Percentiles rank a stretch among this genome's conserved stretches.
Evolutionary conservation across 2,329 filamentous ascomycete species (phyloP).

Genomic region (Cladosporium sphaerospermum): DNA sequence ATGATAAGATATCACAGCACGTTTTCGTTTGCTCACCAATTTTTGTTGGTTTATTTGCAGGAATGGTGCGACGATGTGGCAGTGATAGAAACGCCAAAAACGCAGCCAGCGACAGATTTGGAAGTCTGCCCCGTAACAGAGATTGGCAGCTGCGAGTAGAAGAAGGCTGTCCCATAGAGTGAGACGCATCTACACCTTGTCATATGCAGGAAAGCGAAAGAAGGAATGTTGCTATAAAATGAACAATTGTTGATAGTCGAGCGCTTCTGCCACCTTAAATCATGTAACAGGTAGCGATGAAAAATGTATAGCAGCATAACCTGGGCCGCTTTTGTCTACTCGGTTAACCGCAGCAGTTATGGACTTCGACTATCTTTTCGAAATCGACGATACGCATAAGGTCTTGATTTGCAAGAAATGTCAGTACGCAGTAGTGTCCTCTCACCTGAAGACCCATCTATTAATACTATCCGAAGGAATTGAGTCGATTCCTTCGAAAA

Average conservation of each 20-base stretch:
- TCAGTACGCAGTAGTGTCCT: neutral
- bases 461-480: neutral
- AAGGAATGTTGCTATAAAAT: neutral
- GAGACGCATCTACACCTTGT: neutral
- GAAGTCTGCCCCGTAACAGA: neutral
- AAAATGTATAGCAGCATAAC: neutral
- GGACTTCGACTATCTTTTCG: neutral
- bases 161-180: neutral
- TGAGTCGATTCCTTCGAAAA: neutral
- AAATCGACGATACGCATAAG: neutral
- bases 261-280: neutral
- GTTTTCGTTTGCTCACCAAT: neutral
- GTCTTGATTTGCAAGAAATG: neutral
- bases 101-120: neutral
- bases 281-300: too few relatives aligned
- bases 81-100: neutral
- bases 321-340: neutral
- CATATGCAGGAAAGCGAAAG: neutral
- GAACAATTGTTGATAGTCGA: neutral
- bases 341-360: neutral
- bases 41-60: neutral
- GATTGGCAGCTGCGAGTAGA: neutral
- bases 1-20: neutral
- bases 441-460: neutral
- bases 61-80: neutral